These are phyloP conservation scores for Termitomyces sp. DNA, from an alignment of 768 basidiomycete genomes.

Conservation along the genomic window DNA sequence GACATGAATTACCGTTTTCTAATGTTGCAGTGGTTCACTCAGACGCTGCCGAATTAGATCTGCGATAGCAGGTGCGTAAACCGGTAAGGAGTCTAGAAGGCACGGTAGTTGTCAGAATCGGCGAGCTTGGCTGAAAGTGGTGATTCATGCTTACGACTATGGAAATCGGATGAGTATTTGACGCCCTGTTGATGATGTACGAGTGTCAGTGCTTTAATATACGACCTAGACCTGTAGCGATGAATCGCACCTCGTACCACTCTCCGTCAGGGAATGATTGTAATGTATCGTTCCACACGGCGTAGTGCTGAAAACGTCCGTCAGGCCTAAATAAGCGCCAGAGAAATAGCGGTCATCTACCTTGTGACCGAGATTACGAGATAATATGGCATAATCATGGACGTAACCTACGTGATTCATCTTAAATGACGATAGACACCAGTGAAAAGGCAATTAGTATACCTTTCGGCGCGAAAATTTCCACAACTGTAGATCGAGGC, in stretches of 20 bases:
- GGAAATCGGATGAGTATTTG: conserved; percentile 3
- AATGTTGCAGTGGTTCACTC: background rate
- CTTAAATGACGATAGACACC: background rate
- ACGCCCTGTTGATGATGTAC: background rate
- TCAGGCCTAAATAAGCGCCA: background rate
- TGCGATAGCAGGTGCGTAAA: conserved; percentile 3
- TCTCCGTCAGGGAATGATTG: conserved; percentile 26
- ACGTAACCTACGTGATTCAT: conserved; percentile 22
- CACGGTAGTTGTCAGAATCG: background rate
- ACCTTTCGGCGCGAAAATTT: conserved; percentile 59
- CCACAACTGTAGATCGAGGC: conserved; percentile 58
- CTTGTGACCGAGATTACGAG: conserved; percentile 37
- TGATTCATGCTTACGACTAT: background rate
- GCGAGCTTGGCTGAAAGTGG: background rate
- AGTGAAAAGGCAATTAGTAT: conserved; percentile 11
- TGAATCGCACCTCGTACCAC: conserved; percentile 21
- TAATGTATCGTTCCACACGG: conserved; percentile 62
- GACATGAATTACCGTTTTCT: background rate
- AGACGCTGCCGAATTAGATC: conserved; percentile 5
- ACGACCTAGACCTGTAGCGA: no score
- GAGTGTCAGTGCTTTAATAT: background rate
- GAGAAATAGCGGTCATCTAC: conserved; percentile 12
- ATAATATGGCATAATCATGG: conserved; percentile 39
- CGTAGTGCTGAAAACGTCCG: conserved; percentile 42
- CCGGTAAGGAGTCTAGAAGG: conserved; percentile 7